These are phyloP conservation scores for Pythium phragmitis DNA, from an alignment of 352 stramenopile species.

Conservation along the genomic window DNA sequence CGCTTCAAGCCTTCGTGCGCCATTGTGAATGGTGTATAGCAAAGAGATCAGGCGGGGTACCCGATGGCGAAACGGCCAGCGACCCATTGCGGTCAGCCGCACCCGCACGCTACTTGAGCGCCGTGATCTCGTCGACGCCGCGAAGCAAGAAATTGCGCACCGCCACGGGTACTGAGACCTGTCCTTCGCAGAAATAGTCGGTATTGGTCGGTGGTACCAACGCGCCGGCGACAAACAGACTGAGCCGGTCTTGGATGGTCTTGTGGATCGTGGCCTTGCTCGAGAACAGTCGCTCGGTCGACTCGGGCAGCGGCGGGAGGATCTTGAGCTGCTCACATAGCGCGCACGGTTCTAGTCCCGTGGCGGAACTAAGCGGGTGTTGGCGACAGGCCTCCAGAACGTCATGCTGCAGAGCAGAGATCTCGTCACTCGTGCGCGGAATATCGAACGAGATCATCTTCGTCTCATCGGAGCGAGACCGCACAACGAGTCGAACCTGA, in stretches of 20 bases:
- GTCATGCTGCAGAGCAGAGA: conserved; percentile 1
- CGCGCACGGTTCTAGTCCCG: not conserved
- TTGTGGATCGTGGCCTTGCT: conserved; percentile 8
- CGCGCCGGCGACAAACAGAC: conserved; percentile 5
- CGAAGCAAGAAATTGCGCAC: conserved; percentile 12
- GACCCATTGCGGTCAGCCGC: too few relatives aligned
- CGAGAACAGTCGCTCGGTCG: conserved; percentile 4
- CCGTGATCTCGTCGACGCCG: conserved; percentile 14
- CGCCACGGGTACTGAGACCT: conserved; percentile 2
- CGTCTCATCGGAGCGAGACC: not conserved
- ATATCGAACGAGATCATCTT: not conserved
- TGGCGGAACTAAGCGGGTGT: not conserved
- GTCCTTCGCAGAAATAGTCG: conserved; percentile 8
- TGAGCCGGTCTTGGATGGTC: not conserved
- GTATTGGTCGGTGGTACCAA: conserved; percentile 3
- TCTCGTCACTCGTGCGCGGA: not conserved
- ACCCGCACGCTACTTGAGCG: not conserved
- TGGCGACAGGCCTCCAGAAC: conserved; percentile 4
- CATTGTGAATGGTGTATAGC: too few relatives aligned
- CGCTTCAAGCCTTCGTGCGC: too few relatives aligned
- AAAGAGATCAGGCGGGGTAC: too few relatives aligned
- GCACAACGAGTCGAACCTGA: not conserved
- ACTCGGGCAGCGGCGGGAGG: conserved; percentile 1
- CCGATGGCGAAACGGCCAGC: too few relatives aligned
- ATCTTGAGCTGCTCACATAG: conserved; percentile 15